These are phyloP conservation scores for Zopfochytrium polystomum DNA, from an alignment of 371 early-diverging fungal species.

Conservation along the genomic window DNA sequence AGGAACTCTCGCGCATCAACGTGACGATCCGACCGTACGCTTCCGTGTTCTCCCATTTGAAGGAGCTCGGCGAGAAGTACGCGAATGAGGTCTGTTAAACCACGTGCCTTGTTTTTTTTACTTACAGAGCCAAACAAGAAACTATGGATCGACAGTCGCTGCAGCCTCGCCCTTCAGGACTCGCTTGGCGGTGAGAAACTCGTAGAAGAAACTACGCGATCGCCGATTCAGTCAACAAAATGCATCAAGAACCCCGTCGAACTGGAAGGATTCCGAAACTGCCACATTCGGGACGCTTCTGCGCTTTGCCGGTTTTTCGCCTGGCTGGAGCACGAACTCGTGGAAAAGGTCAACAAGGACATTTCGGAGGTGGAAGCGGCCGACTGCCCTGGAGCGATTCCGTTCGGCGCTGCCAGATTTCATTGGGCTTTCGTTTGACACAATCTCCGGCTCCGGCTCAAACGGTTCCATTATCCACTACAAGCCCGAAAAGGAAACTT, in stretches of 20 bases:
- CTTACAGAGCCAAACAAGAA: conserved; percentile 22
- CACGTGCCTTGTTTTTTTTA: neutral
- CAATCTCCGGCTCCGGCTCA: conserved; percentile 92
- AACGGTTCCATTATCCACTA: conserved; percentile 99
- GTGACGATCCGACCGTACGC: conserved; percentile 72
- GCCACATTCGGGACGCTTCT: conserved; percentile 92
- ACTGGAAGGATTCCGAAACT: conserved; percentile 88
- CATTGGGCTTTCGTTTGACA: conserved; percentile 94
- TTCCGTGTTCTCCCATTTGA: conserved; percentile 74
- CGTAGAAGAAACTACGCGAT: conserved; percentile 40
- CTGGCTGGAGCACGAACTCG: conserved; percentile 89
- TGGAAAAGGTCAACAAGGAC: conserved; percentile 42
- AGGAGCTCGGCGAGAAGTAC: neutral
- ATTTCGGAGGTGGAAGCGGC: conserved; percentile 72
- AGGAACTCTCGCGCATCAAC: conserved; percentile 31
- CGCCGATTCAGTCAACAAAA: conserved; percentile 77
- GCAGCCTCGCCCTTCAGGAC: conserved; percentile 67
- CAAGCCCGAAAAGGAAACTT: conserved; percentile 76
- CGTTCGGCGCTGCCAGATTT: conserved; percentile 70
- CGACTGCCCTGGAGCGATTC: conserved; percentile 67
- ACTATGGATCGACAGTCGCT: conserved; percentile 44
- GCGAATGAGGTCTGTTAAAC: conserved; percentile 37
- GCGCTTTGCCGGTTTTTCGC: conserved; percentile 90
- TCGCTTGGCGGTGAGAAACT: conserved; percentile 47
- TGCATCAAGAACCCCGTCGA: conserved; percentile 93